Conservation (phyloP, 495 filamentous ascomycete genomes). For the Cladorrhinum samala region DNA sequence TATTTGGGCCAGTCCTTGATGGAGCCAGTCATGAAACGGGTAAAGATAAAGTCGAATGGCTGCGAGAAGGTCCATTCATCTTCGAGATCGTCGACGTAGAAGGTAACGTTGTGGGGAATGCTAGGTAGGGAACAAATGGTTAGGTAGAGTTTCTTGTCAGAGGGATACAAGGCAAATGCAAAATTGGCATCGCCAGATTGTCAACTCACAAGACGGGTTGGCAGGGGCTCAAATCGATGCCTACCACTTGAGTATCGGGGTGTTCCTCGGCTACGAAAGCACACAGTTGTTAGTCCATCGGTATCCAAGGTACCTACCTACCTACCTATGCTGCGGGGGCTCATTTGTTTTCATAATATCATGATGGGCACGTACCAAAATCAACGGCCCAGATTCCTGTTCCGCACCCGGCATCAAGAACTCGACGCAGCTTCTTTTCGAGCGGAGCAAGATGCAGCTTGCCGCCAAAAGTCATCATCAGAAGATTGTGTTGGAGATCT, state of each 20-base stretch:
- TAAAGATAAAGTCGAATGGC: conserved; percentile 44
- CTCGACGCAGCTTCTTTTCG: conserved; percentile 1
- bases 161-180: neutral
- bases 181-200: neutral
- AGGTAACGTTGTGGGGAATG: conserved; percentile 29
- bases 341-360: no score
- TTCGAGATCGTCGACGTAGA: conserved; percentile 39
- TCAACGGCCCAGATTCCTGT: conserved; percentile 27
- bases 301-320: no score
- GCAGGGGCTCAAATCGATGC: conserved; percentile 41
- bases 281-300: no score
- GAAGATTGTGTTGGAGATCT: conserved; percentile 21
- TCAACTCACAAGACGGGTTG: conserved; percentile 36
- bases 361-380: no score
- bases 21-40: conserved; percentile 35
- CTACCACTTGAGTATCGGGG: conserved; percentile 18
- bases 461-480: conserved; percentile 12
- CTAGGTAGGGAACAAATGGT: no score
- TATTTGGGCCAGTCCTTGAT: conserved; percentile 38
- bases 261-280: conserved; percentile 23
- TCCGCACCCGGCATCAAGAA: conserved; percentile 24
- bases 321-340: no score
- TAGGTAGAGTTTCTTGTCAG: neutral
- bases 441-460: conserved; percentile 13
- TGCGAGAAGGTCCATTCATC: conserved; percentile 35